Base-by-base conservation (phyloP, 1,284 basidiomycete genomes). In the Rhodotorula sp. region DNA sequence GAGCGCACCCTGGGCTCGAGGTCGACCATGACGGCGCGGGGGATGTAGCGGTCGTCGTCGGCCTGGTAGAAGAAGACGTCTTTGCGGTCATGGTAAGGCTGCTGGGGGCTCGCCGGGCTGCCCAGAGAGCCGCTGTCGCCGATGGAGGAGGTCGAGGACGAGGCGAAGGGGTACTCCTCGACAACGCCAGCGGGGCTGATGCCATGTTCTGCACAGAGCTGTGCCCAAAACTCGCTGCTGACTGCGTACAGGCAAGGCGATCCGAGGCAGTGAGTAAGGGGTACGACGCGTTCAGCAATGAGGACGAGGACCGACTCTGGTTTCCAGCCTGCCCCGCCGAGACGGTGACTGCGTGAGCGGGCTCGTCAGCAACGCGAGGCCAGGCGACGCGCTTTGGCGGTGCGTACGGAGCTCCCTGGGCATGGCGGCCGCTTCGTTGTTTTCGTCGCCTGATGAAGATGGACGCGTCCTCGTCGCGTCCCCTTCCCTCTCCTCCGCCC, bases 31-130 rank as follows among this genome's bases (percentile, higher is more conserved):
- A 99, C 96, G 8, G 97, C 93, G 66, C 97, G 87, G 17, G 97
- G 97, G 77, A 99, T 95, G 82, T 99, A 99, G 80, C 98, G 96
- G 81, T 99, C 97, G 81, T 99, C 97, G 82, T 99, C 97, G 21
- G 97, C 97, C 82, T 99, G 97, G 82, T 99, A 99, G 84, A 99
- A 99, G 84, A 99, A 99, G 55, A 98, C 96, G 83, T 99, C 97
- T 80, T 99, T 99, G 78, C 97, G 86, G 82, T 99, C 97, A 37
- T 69, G 74, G 50, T 58, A 71, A 51, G 60, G 55, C 4, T 55
- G 46, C 10, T 29, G 60, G 44, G 55, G 48, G 12, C 46, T 9
- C 1, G 60, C 34, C 91, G 95, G 34, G 21, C 32, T 32, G 5
- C 21, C 7, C 25, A 39, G 13, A 34, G 8, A 21, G 25, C 41